phyloP scores from a whole-genome alignment of 441 rosid genomes.

The Oxalis stricta region DNA sequence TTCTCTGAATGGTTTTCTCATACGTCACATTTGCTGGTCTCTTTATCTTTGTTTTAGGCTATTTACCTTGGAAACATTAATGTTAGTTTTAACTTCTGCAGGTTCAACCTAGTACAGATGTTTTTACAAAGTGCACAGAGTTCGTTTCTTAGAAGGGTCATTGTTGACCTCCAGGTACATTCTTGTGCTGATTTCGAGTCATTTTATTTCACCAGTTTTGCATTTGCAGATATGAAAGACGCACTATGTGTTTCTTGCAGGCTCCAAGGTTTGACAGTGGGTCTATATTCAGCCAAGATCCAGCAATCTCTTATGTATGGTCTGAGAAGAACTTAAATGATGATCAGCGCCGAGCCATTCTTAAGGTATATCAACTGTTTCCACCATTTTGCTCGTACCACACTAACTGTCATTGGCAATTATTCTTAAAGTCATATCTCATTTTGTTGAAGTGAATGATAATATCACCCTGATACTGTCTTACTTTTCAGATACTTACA shows the following conservation, averaged over 20 bases:
- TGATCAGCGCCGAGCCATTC: slow-evolving; percentile 94
- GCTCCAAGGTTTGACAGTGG: slow-evolving; percentile 94
- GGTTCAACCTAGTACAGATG: slow-evolving; percentile 86
- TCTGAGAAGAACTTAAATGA: slow-evolving; percentile 76
- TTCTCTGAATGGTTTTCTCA: not conserved
- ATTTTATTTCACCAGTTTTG: not conserved
- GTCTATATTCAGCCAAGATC: slow-evolving; percentile 87
- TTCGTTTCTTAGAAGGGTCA: slow-evolving; percentile 70
- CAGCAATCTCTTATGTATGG: slow-evolving; percentile 91
- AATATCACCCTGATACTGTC: not conserved
- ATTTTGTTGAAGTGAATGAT: not conserved
- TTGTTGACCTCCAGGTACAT: slow-evolving; percentile 87
- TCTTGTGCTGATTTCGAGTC: not conserved
- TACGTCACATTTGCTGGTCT: slow-evolving; percentile 6
- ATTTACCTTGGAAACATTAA: slow-evolving; percentile 1
- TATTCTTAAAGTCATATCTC: too few relatives aligned
- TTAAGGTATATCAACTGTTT: slow-evolving; percentile 44
- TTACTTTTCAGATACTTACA: slow-evolving; percentile 66
- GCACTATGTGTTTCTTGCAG: slow-evolving; percentile 21
- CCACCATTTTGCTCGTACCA: not conserved
- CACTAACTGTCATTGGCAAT: not conserved
- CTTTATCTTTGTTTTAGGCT: too few relatives aligned
- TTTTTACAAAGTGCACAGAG: slow-evolving; percentile 46
- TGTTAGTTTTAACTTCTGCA: slow-evolving; percentile 21
- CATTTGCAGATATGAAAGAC: not conserved